Conservation (phyloP, 2,329 filamentous ascomycete species). For the Chlorencoelia australis region DNA sequence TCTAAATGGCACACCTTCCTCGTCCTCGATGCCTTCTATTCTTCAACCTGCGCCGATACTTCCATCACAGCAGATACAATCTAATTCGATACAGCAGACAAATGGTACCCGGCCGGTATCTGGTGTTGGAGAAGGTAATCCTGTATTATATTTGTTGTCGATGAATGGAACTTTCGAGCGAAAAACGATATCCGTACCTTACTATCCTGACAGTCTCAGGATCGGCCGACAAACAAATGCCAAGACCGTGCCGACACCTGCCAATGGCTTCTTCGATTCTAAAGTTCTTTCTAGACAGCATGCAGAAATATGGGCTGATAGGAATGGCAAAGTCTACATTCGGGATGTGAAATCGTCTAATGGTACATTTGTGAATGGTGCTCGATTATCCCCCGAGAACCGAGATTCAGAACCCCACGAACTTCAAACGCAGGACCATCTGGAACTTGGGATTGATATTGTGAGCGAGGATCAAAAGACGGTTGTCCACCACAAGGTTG, state of each 20-base stretch:
- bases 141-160: conserved; percentile 76
- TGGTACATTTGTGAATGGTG: conserved; percentile 93
- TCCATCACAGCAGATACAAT: conserved; percentile 59
- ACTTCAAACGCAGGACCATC: conserved; percentile 77
- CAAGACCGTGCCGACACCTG: conserved; percentile 81
- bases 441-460: conserved; percentile 96
- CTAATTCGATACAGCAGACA: conserved; percentile 43
- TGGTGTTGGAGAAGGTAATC: conserved; percentile 45
- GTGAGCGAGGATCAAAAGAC: conserved; percentile 98
- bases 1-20: conserved; percentile 46
- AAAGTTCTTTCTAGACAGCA: conserved; percentile 95
- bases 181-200: conserved; percentile 91
- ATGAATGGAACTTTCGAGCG: conserved; percentile 95
- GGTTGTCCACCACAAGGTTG: conserved; percentile 96
- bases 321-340: conserved; percentile 84
- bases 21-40: conserved; percentile 52
- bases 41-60: conserved; percentile 48
- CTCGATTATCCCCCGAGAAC: conserved; percentile 83
- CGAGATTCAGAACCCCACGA: conserved; percentile 94
- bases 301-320: conserved; percentile 87
- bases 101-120: conserved; percentile 42
- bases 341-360: conserved; percentile 98
- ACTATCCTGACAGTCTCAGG: conserved; percentile 82
- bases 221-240: conserved; percentile 96
- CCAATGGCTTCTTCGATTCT: conserved; percentile 95